These are phyloP conservation scores for Agarophyton chilense DNA, from an alignment of 23 red algal species.

Conservation along the genomic window DNA sequence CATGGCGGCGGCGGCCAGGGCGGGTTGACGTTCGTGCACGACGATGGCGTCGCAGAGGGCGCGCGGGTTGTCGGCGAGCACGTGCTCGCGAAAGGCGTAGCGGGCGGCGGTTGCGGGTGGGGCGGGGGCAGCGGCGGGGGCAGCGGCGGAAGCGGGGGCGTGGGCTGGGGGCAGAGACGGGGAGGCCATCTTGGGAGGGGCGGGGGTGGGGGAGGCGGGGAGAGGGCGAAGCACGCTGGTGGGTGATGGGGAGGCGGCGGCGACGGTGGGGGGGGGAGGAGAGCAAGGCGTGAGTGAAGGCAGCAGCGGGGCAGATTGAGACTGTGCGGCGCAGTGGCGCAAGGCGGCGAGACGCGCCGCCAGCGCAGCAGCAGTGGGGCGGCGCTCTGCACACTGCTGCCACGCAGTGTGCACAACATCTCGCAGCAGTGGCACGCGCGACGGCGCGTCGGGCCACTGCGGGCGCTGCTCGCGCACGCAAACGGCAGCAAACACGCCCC, in stretches of 20 bases:
- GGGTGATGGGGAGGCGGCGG: not conserved
- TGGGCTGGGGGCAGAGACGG: not conserved
- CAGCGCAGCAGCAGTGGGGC: slow-evolving; percentile 34
- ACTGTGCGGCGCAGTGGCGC: too few species aligned
- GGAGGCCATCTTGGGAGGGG: not conserved
- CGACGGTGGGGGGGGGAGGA: not conserved
- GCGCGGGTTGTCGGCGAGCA: slow-evolving; percentile 25
- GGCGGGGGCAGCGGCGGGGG: not conserved
- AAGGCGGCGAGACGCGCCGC: slow-evolving; percentile 5
- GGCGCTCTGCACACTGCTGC: slow-evolving; percentile 9
- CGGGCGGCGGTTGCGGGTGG: not conserved
- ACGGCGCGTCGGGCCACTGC: not conserved
- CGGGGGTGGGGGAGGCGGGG: not conserved
- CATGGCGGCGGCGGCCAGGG: not conserved
- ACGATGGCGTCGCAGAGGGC: slow-evolving; percentile 24
- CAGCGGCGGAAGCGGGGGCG: not conserved
- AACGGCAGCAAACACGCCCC: slow-evolving; percentile 24
- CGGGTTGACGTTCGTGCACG: slow-evolving; percentile 23
- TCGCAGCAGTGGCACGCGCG: slow-evolving; percentile 27
- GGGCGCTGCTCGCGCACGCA: slow-evolving; percentile 8
- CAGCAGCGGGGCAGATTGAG: too few species aligned
- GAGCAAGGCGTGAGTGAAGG: not conserved
- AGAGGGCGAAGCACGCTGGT: not conserved
- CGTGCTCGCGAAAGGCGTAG: slow-evolving; percentile 34
- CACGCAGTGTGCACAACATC: slow-evolving; percentile 29